Percentiles rank a stretch among this genome's conserved stretches.
These are phyloP conservation scores for Melampsora larici-populina DNA, from an alignment of 1,284 basidiomycete genomes.

Conservation along the genomic window DNA sequence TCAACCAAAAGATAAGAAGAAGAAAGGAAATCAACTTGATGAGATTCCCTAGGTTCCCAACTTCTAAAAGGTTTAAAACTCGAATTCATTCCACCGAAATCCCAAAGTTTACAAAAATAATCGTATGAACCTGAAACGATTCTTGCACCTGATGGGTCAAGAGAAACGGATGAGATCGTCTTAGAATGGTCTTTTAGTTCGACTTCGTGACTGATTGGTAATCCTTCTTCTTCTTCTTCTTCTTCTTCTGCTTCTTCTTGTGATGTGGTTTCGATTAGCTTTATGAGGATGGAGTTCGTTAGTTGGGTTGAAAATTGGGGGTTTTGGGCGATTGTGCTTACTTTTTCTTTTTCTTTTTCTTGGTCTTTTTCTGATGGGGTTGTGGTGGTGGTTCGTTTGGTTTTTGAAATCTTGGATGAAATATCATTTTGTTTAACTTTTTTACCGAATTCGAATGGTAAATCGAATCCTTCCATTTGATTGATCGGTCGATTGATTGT, in stretches of 20 bases:
- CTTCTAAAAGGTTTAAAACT: constrained; percentile 84
- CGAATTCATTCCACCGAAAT: constrained; percentile 95
- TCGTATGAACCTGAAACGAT: constrained; percentile 89
- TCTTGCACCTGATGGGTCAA: constrained; percentile 90
- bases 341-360: not conserved
- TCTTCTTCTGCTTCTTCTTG: constrained; percentile 16
- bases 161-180: constrained; percentile 81
- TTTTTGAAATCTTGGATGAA: constrained; percentile 36
- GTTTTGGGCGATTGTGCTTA: not conserved
- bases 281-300: too few relatives aligned
- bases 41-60: constrained; percentile 88
- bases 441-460: constrained; percentile 40
- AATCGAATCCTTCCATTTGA: constrained; percentile 29
- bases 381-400: constrained; percentile 15
- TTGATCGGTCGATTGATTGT: too few relatives aligned
- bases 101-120: constrained; percentile 96
- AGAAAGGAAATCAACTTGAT: constrained; percentile 67
- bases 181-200: constrained; percentile 88
- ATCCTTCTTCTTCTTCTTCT: constrained; percentile 27
- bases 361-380: too few relatives aligned
- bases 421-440: constrained; percentile 16
- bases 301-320: too few relatives aligned
- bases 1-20: not conserved
- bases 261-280: too few relatives aligned
- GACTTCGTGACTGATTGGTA: constrained; percentile 68